A percentile compares a stretch with the other conserved stretches of the same genome.
Evolutionary conservation across 257 asterid genomes (phyloP).

Genomic region (Solanum piurae): DNA sequence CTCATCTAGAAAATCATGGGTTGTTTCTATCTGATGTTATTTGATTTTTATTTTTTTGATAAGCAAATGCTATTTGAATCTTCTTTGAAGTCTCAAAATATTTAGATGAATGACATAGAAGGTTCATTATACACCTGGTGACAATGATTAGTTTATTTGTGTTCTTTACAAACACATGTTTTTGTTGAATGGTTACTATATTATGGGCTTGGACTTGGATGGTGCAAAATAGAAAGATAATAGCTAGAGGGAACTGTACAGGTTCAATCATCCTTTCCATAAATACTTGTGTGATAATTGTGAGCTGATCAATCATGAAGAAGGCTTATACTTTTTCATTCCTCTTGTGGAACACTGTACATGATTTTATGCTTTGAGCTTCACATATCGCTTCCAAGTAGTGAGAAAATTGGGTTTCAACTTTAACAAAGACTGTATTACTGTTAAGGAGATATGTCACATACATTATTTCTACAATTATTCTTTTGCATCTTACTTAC

Average conservation of each 20-base stretch:
- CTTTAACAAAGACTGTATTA: not conserved
- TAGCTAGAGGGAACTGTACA: not conserved
- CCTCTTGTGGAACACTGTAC: not conserved
- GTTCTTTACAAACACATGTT: not conserved
- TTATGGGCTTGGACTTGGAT: not conserved
- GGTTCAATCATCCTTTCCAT: not conserved
- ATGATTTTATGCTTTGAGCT: not conserved
- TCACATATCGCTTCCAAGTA: not conserved
- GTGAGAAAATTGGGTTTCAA: not conserved
- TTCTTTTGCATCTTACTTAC: not conserved
- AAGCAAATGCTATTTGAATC: too few species aligned
- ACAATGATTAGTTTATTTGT: too few species aligned
- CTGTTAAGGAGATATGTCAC: not conserved
- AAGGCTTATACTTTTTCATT: not conserved
- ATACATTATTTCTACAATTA: not conserved
- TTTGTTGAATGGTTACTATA: not conserved
- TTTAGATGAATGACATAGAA: too few species aligned
- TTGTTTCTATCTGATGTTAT: too few species aligned
- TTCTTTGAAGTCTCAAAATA: too few species aligned
- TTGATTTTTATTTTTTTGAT: too few species aligned
- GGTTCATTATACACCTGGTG: too few species aligned
- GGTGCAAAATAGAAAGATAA: not conserved
- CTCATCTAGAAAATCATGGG: not conserved
- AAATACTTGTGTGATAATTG: not conserved
- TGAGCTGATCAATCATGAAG: not conserved